A percentile compares a stretch with the other conserved stretches of the same genome.
These are phyloP conservation scores for Venturia carpophila DNA, from an alignment of 2,329 filamentous ascomycete genomes.

Conservation along the genomic window DNA sequence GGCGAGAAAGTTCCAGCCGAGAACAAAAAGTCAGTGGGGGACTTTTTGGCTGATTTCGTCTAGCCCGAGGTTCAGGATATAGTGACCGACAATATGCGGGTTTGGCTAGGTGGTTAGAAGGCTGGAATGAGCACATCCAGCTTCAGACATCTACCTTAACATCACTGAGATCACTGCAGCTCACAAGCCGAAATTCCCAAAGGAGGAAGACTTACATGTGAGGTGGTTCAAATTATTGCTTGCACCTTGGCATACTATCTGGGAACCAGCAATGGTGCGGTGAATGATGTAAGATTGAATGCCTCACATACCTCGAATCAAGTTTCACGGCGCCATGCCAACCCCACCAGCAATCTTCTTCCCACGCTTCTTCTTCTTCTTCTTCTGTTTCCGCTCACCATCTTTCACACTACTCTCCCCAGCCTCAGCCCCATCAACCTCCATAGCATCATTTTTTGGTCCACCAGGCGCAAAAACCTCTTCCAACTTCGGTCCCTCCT, in stretches of 20 bases:
- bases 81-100: background rate
- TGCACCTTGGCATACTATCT: background rate
- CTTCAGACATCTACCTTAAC: background rate
- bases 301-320: background rate
- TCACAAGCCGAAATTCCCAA: background rate
- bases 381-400: constrained; percentile 32
- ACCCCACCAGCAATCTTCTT: constrained; percentile 25
- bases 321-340: background rate
- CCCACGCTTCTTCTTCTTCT: constrained; percentile 30
- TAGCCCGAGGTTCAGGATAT: background rate
- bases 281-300: background rate
- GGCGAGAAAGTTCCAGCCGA: no score
- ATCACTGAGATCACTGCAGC: background rate
- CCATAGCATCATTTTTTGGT: constrained; percentile 27
- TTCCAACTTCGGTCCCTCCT: constrained; percentile 39
- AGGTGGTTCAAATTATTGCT: background rate
- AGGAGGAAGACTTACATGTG: background rate
- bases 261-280: background rate
- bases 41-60: no score
- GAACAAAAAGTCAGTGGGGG: no score
- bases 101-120: background rate
- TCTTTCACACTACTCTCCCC: constrained; percentile 26
- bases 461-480: constrained; percentile 32
- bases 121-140: background rate
- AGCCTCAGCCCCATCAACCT: constrained; percentile 29